Base-by-base conservation (phyloP, 139 green algal genomes). In the Desmodesmus armatus region DNA sequence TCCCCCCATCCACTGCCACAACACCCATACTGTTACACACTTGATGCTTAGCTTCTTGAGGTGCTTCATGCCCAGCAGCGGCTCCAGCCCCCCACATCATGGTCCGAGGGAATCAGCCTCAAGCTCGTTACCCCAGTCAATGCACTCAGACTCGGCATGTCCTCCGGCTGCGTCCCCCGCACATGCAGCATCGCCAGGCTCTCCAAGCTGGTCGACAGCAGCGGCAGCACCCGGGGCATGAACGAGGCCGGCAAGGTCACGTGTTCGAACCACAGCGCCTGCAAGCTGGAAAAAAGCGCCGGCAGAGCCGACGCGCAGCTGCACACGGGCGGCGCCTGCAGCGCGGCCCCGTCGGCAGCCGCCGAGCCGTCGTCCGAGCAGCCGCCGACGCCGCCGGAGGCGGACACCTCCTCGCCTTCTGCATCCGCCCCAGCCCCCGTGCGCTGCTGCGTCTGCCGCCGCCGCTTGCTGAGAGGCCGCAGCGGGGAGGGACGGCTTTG, bases 181-280 rank as follows among this genome's bases (percentile, higher is more conserved):
- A 78, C 71, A 63, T 82, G 76, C 35, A 82, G 55, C 76, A 82
- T 35, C 5, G 76, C 53, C 5, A 82, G 55, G 37, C 51, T 47
- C 37, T 73, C 76, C 37, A 82, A 33, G 47, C 47, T 67, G 31
- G 2, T 9, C 17, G 17, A 31, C 55, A 67, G 76, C 40, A 29
- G 75, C 35, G 76, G 37, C 55, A 72, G 76, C 4, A 31, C 35
- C 27, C 44, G 35, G 17, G 53, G 25, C 47, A 82, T 37, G 23
- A 72, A 31, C 53, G 71, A 39, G 5, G 2, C n/a, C 6, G 55
- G 76, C 23, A 82, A 23, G 2, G 5, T 71, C 31, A 29, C 47
- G 47, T 66, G 72, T 31, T 80, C 47, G 15, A 80, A 41, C 72
- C 47, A 66, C 44, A 80, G 47, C 27, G 72, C 35, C 0, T 47